Evolutionary conservation across 139 green algal species (phyloP).

Genomic region (Picochlorum sp.): DNA sequence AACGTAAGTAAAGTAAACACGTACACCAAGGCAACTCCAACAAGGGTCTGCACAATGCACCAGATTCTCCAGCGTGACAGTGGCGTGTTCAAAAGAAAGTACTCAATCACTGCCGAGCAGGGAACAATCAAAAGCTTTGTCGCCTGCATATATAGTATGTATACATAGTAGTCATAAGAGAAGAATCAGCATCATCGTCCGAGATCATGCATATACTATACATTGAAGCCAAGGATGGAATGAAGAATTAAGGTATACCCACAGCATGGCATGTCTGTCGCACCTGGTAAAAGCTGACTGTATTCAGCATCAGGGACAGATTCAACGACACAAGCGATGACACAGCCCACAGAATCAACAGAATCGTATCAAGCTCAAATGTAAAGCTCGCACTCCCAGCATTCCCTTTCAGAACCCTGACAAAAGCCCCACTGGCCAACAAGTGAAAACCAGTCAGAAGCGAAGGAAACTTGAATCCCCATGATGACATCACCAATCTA

Average conservation of each 20-base stretch:
- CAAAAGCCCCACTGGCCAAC: background rate
- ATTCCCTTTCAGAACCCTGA: background rate
- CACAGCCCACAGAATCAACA: background rate
- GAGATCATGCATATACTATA: too few relatives aligned
- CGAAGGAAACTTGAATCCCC: background rate
- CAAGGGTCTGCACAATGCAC: conserved; percentile 62
- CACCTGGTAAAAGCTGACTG: conserved; percentile 4
- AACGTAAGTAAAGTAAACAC: background rate
- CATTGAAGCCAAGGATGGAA: too few relatives aligned
- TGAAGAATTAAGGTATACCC: too few relatives aligned
- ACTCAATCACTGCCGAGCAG: conserved; percentile 79
- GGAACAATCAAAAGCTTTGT: conserved; percentile 94
- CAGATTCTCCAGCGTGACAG: conserved; percentile 46
- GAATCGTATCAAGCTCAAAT: background rate
- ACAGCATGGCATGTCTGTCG: background rate
- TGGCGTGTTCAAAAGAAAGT: conserved; percentile 53
- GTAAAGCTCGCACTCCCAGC: background rate
- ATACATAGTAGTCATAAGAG: too few relatives aligned
- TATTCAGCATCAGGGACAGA: conserved; percentile 2
- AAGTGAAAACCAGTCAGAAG: background rate
- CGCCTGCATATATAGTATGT: background rate
- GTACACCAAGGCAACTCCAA: conserved; percentile 70
- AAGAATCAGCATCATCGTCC: too few relatives aligned
- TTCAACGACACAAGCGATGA: conserved; percentile 3
- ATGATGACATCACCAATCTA: background rate